A percentile compares a stretch with the other conserved stretches of the same genome.
phyloP scores from a whole-genome alignment of 345 rosid genomes.

The Lepidium africanum region DNA sequence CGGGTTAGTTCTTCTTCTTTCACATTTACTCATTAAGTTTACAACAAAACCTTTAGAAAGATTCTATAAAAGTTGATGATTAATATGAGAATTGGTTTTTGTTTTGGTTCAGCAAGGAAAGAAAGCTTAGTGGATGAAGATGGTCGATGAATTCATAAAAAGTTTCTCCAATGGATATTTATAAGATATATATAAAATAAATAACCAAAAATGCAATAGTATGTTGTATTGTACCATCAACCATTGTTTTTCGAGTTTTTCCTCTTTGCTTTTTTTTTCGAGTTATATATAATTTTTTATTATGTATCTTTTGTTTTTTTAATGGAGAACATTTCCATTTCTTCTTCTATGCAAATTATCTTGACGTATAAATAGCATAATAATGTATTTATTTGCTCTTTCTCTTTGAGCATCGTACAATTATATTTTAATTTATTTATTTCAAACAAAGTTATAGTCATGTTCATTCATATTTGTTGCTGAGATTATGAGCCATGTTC shows the following conservation, averaged over 20 bases:
- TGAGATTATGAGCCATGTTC: too few relatives aligned
- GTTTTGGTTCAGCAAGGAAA: constrained; percentile 20
- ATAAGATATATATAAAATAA: constrained; percentile 17
- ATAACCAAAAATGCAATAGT: constrained; percentile 27
- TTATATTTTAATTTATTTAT: neutral
- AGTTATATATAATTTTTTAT: constrained; percentile 3
- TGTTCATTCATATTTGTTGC: too few relatives aligned
- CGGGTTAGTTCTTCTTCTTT: constrained; percentile 38
- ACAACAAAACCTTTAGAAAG: neutral
- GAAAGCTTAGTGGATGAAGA: constrained; percentile 14
- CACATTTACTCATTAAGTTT: neutral
- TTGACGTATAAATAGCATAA: constrained; percentile 9
- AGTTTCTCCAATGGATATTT: neutral
- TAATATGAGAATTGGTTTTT: neutral
- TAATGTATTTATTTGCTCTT: neutral
- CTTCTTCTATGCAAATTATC: constrained; percentile 8
- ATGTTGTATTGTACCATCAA: constrained; percentile 24
- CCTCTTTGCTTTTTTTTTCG: neutral
- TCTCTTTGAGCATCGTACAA: neutral
- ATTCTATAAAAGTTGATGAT: neutral
- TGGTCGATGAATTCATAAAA: constrained; percentile 14
- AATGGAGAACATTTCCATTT: constrained; percentile 16
- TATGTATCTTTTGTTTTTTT: neutral
- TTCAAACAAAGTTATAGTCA: too few relatives aligned
- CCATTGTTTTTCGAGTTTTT: constrained; percentile 18